Conservation (phyloP, 116 monocot species). For the Iris pallida region DNA sequence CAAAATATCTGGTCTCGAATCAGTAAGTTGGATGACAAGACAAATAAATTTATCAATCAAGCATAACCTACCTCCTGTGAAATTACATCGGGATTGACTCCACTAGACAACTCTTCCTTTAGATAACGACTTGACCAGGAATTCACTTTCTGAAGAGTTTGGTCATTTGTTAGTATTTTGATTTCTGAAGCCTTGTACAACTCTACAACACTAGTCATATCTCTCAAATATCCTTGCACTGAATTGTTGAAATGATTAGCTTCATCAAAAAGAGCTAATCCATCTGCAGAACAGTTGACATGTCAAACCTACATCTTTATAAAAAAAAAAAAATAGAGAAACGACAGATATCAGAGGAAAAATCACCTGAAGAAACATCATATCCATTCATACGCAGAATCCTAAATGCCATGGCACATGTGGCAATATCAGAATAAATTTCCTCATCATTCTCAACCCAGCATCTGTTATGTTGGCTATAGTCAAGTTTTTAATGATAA, state of each 20-base stretch:
- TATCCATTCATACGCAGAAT: conserved; percentile 70
- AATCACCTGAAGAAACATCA: conserved; percentile 34
- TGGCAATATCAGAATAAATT: conserved; percentile 37
- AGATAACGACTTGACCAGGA: conserved; percentile 41
- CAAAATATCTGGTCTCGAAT: too few relatives aligned
- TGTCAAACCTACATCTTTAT: not conserved
- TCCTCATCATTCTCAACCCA: conserved; percentile 72
- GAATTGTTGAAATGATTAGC: conserved; percentile 28
- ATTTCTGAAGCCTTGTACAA: conserved; percentile 64
- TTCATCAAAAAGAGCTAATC: conserved; percentile 29
- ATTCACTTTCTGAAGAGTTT: conserved; percentile 40
- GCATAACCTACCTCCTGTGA: conserved; percentile 30
- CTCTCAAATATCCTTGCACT: conserved; percentile 35
- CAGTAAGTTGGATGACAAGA: too few relatives aligned
- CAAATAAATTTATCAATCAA: not conserved
- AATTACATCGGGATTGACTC: conserved; percentile 4
- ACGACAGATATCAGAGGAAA: not conserved
- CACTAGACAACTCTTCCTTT: conserved; percentile 12
- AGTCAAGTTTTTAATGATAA: conserved; percentile 10
- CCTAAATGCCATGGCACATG: conserved; percentile 74
- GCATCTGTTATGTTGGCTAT: conserved; percentile 30
- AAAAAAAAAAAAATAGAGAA: not conserved
- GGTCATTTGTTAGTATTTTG: conserved; percentile 41
- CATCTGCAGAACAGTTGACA: conserved; percentile 18
- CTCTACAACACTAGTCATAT: conserved; percentile 47